Base-by-base conservation (phyloP, 305 asterid species). In the Fraxinus ornus region DNA sequence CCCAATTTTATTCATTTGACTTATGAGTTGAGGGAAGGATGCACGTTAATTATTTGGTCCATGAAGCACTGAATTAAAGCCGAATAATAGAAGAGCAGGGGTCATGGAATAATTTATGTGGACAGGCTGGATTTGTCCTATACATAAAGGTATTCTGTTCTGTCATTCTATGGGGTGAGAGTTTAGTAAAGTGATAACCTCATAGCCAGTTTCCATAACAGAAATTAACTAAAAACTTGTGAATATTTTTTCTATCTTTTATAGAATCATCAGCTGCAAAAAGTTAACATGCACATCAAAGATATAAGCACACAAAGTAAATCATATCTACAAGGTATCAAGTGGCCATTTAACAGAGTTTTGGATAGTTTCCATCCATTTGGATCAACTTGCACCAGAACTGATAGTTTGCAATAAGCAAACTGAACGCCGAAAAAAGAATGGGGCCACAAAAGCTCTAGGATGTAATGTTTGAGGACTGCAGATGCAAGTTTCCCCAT, bases 211-310 rank as follows among this genome's bases (percentile, higher is more conserved):
- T 26, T 66, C 74, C 74, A 66, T 26, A 26, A 24, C 7, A 26
- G 35, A 66, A 66, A 32, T 26, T 3, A 66, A 52, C 64, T 52
- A 52, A 52, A 52, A 52, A 52, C 64, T 52, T 5, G 2, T 52
- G 24, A 52, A 17, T n/a, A 52, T 1, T 52, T 92, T 92, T 96
- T 94, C 98, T 35, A 86, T 93, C 98, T 87, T 97, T 97, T 82
- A 97, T 91, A 85, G 98, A 91, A 72, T 92, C 98, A 83, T 94
- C 85, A 94, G 91, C 98, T 94, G 96, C 91, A 55, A 82, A 64
- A 88, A 76, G 75, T 83, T 81, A 24, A 84, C 60, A 64, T 79
- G 83, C 87, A 78, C 78, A 82, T 35, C 57, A 78, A 80, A 5
- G 55, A 62, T 75, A 87, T 90, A 85, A 89, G 88, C 79, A 78